phyloP scores from a whole-genome alignment of 2,329 filamentous ascomycete species.

The Tolypocladium capitatum region DNA sequence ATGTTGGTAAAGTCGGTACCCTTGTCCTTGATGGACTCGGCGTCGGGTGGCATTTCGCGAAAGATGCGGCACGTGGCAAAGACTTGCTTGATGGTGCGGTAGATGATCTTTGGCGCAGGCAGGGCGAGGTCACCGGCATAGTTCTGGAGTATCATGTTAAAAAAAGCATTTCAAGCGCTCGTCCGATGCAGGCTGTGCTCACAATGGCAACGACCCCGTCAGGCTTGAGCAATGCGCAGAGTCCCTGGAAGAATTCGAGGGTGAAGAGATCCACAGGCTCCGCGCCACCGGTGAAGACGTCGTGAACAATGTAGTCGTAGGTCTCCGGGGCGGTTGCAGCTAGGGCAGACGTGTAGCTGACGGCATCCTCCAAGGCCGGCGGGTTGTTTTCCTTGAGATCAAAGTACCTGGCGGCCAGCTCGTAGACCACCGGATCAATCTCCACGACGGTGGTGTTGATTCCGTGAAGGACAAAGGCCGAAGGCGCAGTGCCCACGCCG shows the following conservation, averaged over 20 bases:
- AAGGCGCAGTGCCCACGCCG: constrained; percentile 82
- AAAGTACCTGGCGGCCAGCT: constrained; percentile 76
- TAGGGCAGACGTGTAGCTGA: constrained; percentile 46
- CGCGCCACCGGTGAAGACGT: constrained; percentile 93
- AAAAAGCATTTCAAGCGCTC: background rate
- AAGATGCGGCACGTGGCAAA: constrained; percentile 90
- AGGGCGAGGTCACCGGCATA: constrained; percentile 82
- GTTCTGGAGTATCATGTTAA: constrained; percentile 44
- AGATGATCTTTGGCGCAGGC: constrained; percentile 61
- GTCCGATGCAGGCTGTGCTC: constrained; percentile 19
- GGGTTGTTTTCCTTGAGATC: constrained; percentile 63
- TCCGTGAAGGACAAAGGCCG: constrained; percentile 73
- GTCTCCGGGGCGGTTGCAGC: constrained; percentile 28
- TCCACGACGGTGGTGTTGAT: constrained; percentile 91
- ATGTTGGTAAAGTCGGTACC: constrained; percentile 80
- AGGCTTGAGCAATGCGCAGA: constrained; percentile 58
- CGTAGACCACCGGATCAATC: constrained; percentile 79
- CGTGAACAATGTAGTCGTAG: constrained; percentile 92
- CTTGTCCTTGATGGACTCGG: constrained; percentile 30
- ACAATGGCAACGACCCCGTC: constrained; percentile 82
- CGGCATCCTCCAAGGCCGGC: constrained; percentile 70
- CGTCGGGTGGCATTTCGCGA: constrained; percentile 54
- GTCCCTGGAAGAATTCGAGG: constrained; percentile 60
- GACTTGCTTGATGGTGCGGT: constrained; percentile 67
- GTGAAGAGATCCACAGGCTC: constrained; percentile 87